Evolutionary conservation across 306 rosid genomes (phyloP).

Genomic region (Dalbergia oliveri): DNA sequence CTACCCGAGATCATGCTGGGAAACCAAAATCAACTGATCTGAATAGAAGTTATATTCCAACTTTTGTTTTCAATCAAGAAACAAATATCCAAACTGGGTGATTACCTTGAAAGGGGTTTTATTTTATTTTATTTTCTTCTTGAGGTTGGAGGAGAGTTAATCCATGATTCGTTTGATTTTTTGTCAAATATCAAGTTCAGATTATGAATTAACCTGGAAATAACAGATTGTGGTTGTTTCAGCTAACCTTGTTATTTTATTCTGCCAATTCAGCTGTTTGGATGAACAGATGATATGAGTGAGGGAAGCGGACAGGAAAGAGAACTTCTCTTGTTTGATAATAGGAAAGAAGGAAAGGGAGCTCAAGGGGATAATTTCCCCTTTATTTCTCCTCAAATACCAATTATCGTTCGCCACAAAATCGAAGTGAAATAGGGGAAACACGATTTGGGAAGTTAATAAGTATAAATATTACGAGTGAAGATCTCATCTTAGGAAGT

Average conservation of each 20-base stretch:
- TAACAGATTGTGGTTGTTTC: background rate
- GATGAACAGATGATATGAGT: too few species aligned
- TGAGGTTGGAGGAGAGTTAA: background rate
- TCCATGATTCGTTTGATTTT: conserved; percentile 4
- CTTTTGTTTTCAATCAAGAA: background rate
- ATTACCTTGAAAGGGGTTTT: background rate
- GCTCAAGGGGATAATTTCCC: too few species aligned
- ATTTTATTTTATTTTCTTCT: too few species aligned
- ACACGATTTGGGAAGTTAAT: too few species aligned
- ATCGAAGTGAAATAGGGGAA: too few species aligned
- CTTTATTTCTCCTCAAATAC: too few species aligned
- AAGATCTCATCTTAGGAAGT: too few species aligned
- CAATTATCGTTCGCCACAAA: too few species aligned
- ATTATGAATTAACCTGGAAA: background rate
- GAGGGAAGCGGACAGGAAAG: too few species aligned
- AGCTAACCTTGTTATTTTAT: background rate
- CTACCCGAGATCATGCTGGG: background rate
- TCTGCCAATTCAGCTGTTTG: background rate
- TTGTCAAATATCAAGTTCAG: background rate
- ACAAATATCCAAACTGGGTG: background rate
- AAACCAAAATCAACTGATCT: conserved; percentile 9
- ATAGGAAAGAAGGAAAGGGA: too few species aligned
- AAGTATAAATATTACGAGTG: too few species aligned
- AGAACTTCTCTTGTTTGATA: too few species aligned
- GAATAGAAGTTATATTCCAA: background rate